phyloP scores from a whole-genome alignment of 2,329 filamentous ascomycete species.

The Hymenoscyphus infarciens region DNA sequence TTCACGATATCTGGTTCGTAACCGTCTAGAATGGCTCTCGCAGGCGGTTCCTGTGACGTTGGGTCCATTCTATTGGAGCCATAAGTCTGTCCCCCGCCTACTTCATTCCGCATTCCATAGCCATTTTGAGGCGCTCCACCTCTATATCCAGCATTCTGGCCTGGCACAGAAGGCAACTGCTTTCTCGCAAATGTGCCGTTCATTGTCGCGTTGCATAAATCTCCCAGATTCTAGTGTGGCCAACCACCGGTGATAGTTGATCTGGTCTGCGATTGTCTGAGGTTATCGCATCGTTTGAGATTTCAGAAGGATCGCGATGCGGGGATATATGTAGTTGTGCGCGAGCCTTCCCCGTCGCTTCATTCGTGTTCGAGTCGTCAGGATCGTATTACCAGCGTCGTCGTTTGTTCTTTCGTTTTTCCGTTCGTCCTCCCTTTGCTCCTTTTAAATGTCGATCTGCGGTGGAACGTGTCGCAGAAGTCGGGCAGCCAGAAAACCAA shows the following conservation, averaged over 20 bases:
- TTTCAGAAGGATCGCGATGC: background rate
- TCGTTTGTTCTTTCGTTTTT: background rate
- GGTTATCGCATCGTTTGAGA: conserved; percentile 9
- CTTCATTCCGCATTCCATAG: conserved; percentile 14
- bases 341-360: background rate
- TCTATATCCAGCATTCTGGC: conserved; percentile 23
- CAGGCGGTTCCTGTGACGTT: conserved; percentile 36
- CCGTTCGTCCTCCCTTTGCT: background rate
- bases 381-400: background rate
- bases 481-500: background rate
- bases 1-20: conserved; percentile 55
- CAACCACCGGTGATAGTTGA: background rate
- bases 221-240: background rate
- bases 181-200: conserved; percentile 16
- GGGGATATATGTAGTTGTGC: background rate
- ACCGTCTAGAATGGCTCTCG: conserved; percentile 53
- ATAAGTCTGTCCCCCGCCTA: conserved; percentile 14
- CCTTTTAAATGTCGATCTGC: background rate
- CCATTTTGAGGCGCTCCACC: conserved; percentile 15
- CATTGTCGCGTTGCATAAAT: conserved; percentile 4
- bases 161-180: conserved; percentile 21
- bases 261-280: background rate
- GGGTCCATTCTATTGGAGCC: conserved; percentile 14
- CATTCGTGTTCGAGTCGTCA: background rate
- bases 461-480: background rate